Base-by-base conservation (phyloP, 2,329 filamentous ascomycete species). In the Chrysosphaeria jannelii region DNA sequence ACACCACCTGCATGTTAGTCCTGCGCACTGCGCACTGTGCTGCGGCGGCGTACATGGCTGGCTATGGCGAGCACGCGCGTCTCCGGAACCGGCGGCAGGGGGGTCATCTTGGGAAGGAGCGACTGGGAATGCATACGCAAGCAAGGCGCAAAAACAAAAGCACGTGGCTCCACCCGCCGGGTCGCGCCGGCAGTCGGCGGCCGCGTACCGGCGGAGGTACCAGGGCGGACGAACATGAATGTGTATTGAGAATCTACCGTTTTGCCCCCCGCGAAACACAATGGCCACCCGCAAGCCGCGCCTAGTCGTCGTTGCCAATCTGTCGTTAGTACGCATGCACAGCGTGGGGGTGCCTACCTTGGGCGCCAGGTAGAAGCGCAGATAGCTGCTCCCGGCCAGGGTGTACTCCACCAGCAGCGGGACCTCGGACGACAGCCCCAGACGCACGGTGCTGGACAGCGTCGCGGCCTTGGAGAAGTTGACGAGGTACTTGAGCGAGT, bases 391-490 rank as follows among this genome's bases (percentile, higher is more conserved):
- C 33, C 72, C 70, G 25, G 57, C 55, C 30, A 91, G 49, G 26
- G 51, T 54, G 47, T 93, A 97, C 53, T 97, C 85, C 21, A 97
- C 85, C 36, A 93, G 55, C 34, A 97, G 64, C 14, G 85, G 85
- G 24, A 97, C 81, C 49, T 97, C 85, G 46, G 78, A 79, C 25
- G 81, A 93, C 35, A 97, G 59, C 50, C 72, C 89, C 36, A 97
- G 67, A 51, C 72, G 85, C 47, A 97, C 88, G 34, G 60, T 57
- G 35, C 46, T 52, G 19, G 79, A 81, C 30, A 97, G 55, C 25
- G 64, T 67, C 31, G 76, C 71, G 16, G 88, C 88, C 55, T 97
- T 97, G 71, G 85, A 93, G 55, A 97, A 97, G 61, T 93, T 93
- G 57, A 89, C 75, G 3, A 97, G 68, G 51, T 97, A 97, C 54